Base-by-base conservation (phyloP, 177 flowering plant species). In the Vitis hybrid region DNA sequence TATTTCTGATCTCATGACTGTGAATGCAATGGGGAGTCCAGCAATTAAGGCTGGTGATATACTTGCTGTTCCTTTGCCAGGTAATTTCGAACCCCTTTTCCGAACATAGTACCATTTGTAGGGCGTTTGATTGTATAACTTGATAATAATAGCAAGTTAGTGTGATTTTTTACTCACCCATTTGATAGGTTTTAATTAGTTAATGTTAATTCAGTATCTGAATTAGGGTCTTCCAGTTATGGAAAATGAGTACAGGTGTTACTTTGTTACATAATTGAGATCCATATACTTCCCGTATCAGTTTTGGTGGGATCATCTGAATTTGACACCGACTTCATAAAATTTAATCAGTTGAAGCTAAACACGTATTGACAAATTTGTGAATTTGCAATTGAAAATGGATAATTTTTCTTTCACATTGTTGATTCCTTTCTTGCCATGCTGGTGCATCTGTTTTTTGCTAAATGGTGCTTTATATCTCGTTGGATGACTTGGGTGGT, bases 1-100 rank as follows among this genome's bases (percentile, higher is more conserved):
- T 0, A 52, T 88, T 23, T 82, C 88, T 5, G 98, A 96, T 81
- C 77, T 96, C 72, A 89, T 88, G 99, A 85, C 81, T 80, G 98
- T 91, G 56, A 95, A 95, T 87, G 86, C 90, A 5, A 77, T 95
- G 90, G 97, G 98, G 30, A 82, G 78, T 55, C 40, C 83, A 2
- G 69, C 82, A 0, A 78, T 96, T 66, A 74, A 61, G 52, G 82
- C 82, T 26, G 98, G 95, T 10, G 99, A 96, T 68, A 96, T 96
- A 21, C 86, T 96, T 60, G 88, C 97, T 15, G 85, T 96, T 70
- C 99, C 99, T 0, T 67, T 96, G 75, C 87, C 99, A 6, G 99
- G 99, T 96, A 77, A 70, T 15, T 56, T 63, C 12, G 21, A 30
- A 30, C 21, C 13, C 40, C 21, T 18, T 18, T 57, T 14, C 49